Conservation (phyloP, 768 basidiomycete species). For the Melanogaster broomeanus region DNA sequence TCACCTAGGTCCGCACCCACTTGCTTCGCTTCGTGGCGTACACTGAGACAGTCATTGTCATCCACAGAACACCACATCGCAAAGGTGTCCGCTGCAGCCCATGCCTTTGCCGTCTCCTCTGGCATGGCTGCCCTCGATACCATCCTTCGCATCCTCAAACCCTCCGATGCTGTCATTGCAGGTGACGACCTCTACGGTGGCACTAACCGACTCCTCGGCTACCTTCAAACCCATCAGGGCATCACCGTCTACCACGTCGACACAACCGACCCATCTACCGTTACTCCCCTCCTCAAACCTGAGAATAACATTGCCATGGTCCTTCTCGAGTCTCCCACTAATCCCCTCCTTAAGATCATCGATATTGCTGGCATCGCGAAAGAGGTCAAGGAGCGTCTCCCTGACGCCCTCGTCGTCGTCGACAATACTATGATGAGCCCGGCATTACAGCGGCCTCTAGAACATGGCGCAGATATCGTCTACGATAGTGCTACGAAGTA, state of each 20-base stretch:
- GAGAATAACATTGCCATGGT: slow-evolving; percentile 86
- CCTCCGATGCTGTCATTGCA: slow-evolving; percentile 93
- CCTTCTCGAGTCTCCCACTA: slow-evolving; percentile 95
- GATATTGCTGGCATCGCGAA: slow-evolving; percentile 84
- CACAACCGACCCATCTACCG: slow-evolving; percentile 71
- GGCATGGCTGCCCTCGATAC: slow-evolving; percentile 98
- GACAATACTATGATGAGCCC: slow-evolving; percentile 99
- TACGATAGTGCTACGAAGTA: slow-evolving; percentile 99
- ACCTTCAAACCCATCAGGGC: slow-evolving; percentile 84
- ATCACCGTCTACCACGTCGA: slow-evolving; percentile 93
- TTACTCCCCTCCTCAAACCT: slow-evolving; percentile 64
- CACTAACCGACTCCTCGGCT: slow-evolving; percentile 91
- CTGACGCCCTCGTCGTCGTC: slow-evolving; percentile 82
- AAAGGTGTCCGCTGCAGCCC: slow-evolving; percentile 89
- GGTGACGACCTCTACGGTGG: slow-evolving; percentile 98
- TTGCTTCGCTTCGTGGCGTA: not conserved
- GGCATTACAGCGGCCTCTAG: slow-evolving; percentile 91
- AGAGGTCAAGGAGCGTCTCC: slow-evolving; percentile 80
- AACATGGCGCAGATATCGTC: slow-evolving; percentile 95
- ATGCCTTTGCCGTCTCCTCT: slow-evolving; percentile 92
- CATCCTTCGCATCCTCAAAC: slow-evolving; percentile 91
- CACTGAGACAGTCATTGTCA: not conserved
- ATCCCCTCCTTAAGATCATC: slow-evolving; percentile 93
- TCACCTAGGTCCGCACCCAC: slow-evolving; percentile 73
- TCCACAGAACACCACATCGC: slow-evolving; percentile 90